Evolutionary conservation across 495 filamentous ascomycete genomes (phyloP).

Genomic region (Tuber melanosporum): DNA sequence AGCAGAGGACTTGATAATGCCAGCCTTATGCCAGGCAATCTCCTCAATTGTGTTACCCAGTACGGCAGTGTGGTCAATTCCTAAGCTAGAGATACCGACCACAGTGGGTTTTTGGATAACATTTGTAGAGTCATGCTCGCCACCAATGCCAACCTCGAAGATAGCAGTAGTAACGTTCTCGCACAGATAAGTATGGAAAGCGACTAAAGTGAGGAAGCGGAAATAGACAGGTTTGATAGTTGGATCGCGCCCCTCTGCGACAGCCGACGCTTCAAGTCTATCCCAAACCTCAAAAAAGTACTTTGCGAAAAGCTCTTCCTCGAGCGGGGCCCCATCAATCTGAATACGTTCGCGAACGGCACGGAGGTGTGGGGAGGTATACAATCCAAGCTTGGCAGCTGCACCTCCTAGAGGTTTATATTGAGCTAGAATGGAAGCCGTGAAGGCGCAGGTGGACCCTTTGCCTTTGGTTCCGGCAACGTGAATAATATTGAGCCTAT

Average conservation of each 20-base stretch:
- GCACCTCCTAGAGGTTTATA: conserved; percentile 34
- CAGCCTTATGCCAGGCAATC: conserved; percentile 96
- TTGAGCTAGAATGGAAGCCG: conserved; percentile 46
- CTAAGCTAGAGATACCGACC: conserved; percentile 72
- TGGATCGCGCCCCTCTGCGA: conserved; percentile 46
- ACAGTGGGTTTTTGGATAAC: conserved; percentile 68
- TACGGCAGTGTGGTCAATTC: conserved; percentile 78
- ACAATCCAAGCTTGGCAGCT: conserved; percentile 52
- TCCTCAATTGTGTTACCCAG: conserved; percentile 78
- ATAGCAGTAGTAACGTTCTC: conserved; percentile 76
- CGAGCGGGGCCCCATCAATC: conserved; percentile 52
- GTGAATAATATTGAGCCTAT: conserved; percentile 47
- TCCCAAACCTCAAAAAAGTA: conserved; percentile 68
- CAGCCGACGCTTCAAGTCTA: conserved; percentile 45
- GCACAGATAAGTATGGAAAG: conserved; percentile 74
- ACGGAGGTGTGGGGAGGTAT: conserved; percentile 61
- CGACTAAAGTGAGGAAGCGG: conserved; percentile 82
- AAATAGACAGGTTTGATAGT: conserved; percentile 76
- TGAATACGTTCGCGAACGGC: conserved; percentile 59
- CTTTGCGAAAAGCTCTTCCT: conserved; percentile 49
- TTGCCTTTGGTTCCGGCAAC: conserved; percentile 61
- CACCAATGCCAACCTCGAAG: conserved; percentile 90
- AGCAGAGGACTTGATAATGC: conserved; percentile 71
- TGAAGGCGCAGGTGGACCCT: conserved; percentile 50
- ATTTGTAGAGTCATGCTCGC: conserved; percentile 90